Evolutionary conservation across 192 early-diverging fungal species (phyloP).

Genomic region (Martensiomyces pterosporus): DNA sequence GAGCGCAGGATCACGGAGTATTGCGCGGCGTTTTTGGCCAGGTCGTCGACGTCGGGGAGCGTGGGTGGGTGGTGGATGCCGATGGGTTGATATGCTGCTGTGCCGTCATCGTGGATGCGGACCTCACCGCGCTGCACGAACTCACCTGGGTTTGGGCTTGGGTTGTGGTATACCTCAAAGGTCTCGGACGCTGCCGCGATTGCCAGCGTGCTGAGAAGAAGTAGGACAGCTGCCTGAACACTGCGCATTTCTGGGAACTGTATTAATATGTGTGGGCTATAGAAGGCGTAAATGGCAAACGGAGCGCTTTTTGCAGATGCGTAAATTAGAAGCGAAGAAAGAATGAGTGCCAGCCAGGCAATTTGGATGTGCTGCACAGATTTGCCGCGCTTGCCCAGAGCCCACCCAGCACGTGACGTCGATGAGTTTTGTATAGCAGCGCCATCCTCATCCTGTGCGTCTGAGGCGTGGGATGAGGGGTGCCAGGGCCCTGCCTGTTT

Average conservation of each 20-base stretch:
- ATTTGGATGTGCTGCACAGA: too few relatives aligned
- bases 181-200: conserved; percentile 6
- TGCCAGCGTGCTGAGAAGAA: conserved; percentile 1
- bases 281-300: too few relatives aligned
- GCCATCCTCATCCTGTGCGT: too few relatives aligned
- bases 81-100: conserved; percentile 22
- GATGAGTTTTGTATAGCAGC: too few relatives aligned
- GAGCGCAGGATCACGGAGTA: conserved; percentile 28
- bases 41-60: background rate
- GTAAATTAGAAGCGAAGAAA: too few relatives aligned
- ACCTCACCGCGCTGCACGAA: conserved; percentile 42
- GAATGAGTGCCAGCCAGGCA: too few relatives aligned
- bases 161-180: conserved; percentile 34
- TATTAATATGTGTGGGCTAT: too few relatives aligned
- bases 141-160: conserved; percentile 1
- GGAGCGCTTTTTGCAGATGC: too few relatives aligned
- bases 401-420: too few relatives aligned
- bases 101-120: conserved; percentile 18
- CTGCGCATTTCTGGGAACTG: background rate
- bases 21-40: conserved; percentile 2
- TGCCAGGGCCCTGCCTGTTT: too few relatives aligned
- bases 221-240: background rate
- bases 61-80: conserved; percentile 16
- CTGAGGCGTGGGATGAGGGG: too few relatives aligned
- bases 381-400: too few relatives aligned